Evolutionary conservation across 1,139 yeast genomes (phyloP), one percentile per base, ranked within the genome.

Genomic region (Zygoascus sp.): DNA sequence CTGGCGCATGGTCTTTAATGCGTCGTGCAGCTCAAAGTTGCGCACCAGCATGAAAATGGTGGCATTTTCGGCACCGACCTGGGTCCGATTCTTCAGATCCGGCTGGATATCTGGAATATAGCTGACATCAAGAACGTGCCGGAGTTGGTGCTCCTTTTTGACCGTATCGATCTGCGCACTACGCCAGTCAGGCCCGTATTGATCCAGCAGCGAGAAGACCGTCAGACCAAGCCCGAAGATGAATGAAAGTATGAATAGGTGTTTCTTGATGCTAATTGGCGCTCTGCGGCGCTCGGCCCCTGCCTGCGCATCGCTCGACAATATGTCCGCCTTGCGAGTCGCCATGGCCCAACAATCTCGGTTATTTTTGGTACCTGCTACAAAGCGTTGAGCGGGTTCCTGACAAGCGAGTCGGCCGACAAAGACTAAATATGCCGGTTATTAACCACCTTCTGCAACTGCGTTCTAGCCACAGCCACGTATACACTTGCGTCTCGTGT

Each of bases 31-130:
- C 63, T 85, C 95, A 53, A 70, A 65, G 62, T 85, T 85, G 32
- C 77, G 67, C 25, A 90, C 92, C 37, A 89, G 74, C 77, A 88
- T 83, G 38, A 81, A 83, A 55, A 81, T 73, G 2, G 84, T 76
- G 16, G 87, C 88, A 52, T 76, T 79, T 42, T 77, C 81, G 42
- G 62, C 67, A 21, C 73, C 73, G n/a, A 69, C 62, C 52, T 69
- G 73, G 2, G 67, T 63, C 5, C 70, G 54, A 50, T 65, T 59
- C 44, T 58, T 60, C 9, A 30, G 21, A 19, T 53, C 56, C 10
- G 43, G 17, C 2, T 58, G 58, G 2, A 46, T 44, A 32, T 52
- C 59, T 1, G 64, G 62, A 23, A 53, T 50, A 35, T 54, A 60
- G 8, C 62, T 56, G 19, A 59, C 42, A 38, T 59, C 63, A 17